Percentiles rank a stretch among this genome's conserved stretches.
These are phyloP conservation scores for Chenopodium formosanum DNA, from an alignment of 148 eudicot genomes.

Conservation along the genomic window DNA sequence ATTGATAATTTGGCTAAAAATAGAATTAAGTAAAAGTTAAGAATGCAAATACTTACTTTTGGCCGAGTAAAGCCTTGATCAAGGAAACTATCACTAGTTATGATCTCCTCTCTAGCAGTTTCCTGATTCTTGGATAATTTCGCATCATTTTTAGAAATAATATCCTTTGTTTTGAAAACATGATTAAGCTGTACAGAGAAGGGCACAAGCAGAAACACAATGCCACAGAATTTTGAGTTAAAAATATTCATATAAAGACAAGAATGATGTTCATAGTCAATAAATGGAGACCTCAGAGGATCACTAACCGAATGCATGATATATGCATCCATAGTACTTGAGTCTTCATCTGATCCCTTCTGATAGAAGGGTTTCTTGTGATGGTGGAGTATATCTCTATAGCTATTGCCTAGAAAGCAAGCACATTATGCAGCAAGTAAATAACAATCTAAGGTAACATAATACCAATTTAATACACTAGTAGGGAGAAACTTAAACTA, in stretches of 20 bases:
- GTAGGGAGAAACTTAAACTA: background rate
- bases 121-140: conserved; percentile 59
- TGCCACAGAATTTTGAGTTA: background rate
- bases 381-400: conserved; percentile 83
- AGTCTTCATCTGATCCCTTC: conserved; percentile 79
- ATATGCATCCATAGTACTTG: conserved; percentile 82
- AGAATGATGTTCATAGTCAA: background rate
- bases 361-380: conserved; percentile 86
- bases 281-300: background rate
- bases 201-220: conserved; percentile 4
- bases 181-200: conserved; percentile 77
- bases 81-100: conserved; percentile 46
- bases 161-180: conserved; percentile 62
- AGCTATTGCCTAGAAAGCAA: conserved; percentile 61
- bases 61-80: conserved; percentile 96
- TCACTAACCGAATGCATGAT: conserved; percentile 77
- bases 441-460: background rate
- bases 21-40: background rate
- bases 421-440: conserved; percentile 15
- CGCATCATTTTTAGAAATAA: conserved; percentile 67
- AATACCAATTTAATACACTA: background rate
- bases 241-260: background rate
- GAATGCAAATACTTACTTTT: conserved; percentile 50
- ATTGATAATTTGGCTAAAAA: background rate
- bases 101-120: conserved; percentile 39